These are phyloP conservation scores for Meyerozyma athensensis DNA, from an alignment of 1,139 yeast species.

Conservation along the genomic window DNA sequence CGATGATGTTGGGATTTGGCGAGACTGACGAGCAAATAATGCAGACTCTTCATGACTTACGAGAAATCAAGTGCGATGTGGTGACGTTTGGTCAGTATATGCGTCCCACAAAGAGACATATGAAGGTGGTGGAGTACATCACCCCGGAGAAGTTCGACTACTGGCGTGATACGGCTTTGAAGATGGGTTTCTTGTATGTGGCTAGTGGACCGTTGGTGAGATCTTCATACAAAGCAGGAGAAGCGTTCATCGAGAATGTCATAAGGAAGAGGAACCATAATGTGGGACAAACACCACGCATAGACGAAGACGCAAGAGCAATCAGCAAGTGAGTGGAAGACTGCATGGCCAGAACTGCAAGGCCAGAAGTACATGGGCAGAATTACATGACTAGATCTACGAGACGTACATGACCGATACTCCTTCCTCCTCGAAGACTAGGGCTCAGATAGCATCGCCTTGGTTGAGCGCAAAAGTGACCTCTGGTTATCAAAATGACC, in stretches of 20 bases:
- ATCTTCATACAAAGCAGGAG: slow-evolving; percentile 97
- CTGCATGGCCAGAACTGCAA: no score
- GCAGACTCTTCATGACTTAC: slow-evolving; percentile 69
- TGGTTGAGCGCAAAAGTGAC: no score
- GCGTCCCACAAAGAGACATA: slow-evolving; percentile 98
- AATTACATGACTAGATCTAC: no score
- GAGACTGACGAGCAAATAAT: slow-evolving; percentile 88
- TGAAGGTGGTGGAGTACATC: slow-evolving; percentile 95
- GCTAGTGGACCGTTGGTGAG: slow-evolving; percentile 97
- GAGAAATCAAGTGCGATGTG: slow-evolving; percentile 79
- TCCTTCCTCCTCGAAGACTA: no score
- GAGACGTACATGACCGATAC: no score
- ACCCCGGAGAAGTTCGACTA: slow-evolving; percentile 92
- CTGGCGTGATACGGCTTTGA: slow-evolving; percentile 87
- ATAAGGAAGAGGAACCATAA: slow-evolving; percentile 66
- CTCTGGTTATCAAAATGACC: no score
- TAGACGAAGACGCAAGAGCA: neutral
- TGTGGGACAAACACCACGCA: slow-evolving; percentile 41
- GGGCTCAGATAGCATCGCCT: no score
- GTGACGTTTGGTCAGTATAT: slow-evolving; percentile 98
- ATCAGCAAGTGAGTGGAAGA: neutral
- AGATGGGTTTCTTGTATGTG: slow-evolving; percentile 90
- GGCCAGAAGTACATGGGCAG: neutral
- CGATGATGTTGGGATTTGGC: slow-evolving; percentile 95
- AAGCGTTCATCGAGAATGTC: slow-evolving; percentile 93